Evolutionary conservation across 371 early-diverging fungal genomes (phyloP).

Genomic region (Umbelopsis sp.): DNA sequence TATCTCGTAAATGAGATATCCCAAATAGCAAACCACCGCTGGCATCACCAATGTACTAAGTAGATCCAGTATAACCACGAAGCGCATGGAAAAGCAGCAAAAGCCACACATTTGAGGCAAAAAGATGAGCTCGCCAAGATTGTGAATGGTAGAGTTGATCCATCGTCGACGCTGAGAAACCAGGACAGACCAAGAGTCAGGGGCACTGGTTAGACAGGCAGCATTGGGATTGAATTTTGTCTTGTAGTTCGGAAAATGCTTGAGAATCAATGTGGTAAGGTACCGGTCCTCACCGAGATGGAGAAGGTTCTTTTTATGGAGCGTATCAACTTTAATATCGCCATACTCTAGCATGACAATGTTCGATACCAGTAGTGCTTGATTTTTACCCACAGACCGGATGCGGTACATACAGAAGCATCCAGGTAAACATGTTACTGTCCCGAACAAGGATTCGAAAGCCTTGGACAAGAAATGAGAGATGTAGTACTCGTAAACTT

Average conservation of each 20-base stretch:
- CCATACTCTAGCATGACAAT: constrained; percentile 93
- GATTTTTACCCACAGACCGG: constrained; percentile 75
- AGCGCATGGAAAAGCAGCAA: constrained; percentile 99
- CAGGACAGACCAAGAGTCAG: constrained; percentile 92
- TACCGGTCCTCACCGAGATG: constrained; percentile 90
- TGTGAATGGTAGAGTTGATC: constrained; percentile 98
- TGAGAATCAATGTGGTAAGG: constrained; percentile 97
- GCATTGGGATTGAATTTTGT: constrained; percentile 96
- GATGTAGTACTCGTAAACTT: constrained; percentile 99
- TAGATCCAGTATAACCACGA: constrained; percentile 93
- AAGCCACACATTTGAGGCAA: constrained; percentile 94
- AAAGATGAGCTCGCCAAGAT: constrained; percentile 88
- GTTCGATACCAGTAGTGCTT: constrained; percentile 88
- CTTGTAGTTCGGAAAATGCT: constrained; percentile 96
- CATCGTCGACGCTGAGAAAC: constrained; percentile 97
- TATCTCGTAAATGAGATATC: constrained; percentile 71
- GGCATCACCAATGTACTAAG: constrained; percentile 93
- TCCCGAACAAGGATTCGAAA: constrained; percentile 99
- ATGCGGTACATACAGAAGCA: constrained; percentile 97
- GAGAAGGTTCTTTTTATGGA: constrained; percentile 95
- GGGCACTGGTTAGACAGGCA: constrained; percentile 94
- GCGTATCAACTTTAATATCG: constrained; percentile 92
- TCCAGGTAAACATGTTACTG: constrained; percentile 96
- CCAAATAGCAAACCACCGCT: constrained; percentile 86
- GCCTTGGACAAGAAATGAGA: constrained; percentile 98